A percentile compares a stretch with the other conserved stretches of the same genome.
Evolutionary conservation across 176 grass and related monocot species (phyloP).

Genomic region (Triticum timopheevii): DNA sequence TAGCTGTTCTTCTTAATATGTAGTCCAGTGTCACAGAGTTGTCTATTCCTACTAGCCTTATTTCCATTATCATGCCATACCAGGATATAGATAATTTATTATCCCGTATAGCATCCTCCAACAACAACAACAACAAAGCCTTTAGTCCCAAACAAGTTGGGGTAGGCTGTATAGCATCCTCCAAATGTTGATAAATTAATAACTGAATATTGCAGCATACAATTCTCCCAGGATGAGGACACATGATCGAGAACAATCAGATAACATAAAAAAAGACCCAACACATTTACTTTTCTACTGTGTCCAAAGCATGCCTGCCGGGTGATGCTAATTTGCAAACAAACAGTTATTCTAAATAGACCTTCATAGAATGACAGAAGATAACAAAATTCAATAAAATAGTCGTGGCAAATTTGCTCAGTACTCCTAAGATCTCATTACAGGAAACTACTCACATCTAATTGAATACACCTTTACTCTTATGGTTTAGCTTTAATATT

Average conservation of each 20-base stretch:
- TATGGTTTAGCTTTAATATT: background rate
- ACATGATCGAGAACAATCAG: background rate
- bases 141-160: too few relatives aligned
- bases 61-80: background rate
- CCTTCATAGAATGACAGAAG: background rate
- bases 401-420: background rate
- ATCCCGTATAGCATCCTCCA: background rate
- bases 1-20: background rate
- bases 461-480: background rate
- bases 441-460: background rate
- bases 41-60: background rate
- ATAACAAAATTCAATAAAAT: background rate
- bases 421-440: background rate
- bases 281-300: background rate
- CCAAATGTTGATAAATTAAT: background rate
- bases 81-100: background rate
- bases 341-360: background rate
- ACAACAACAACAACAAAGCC: too few relatives aligned
- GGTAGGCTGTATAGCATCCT: too few relatives aligned
- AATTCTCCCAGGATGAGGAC: background rate
- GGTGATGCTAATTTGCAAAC: background rate
- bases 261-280: background rate
- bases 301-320: background rate
- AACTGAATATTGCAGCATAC: background rate
- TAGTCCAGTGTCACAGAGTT: background rate